Evolutionary conservation across 2,329 filamentous ascomycete species (phyloP).

Genomic region (Zalaria obscura): DNA sequence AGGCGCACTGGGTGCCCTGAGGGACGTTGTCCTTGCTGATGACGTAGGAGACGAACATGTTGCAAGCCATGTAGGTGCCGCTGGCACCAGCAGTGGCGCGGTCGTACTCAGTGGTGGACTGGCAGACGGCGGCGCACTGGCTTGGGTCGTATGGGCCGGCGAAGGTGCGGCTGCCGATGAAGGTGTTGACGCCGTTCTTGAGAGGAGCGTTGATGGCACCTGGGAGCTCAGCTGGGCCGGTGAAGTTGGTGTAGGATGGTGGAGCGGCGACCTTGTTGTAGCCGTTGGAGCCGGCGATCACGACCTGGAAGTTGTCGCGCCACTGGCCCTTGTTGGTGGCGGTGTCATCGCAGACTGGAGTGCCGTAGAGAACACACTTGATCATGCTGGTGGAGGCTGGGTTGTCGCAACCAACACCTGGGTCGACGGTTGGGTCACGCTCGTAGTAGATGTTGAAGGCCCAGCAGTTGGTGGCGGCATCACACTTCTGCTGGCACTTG

Average conservation of each 20-base stretch:
- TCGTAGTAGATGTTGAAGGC: conserved; percentile 23
- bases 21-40: conserved; percentile 22
- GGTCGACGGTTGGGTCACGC: conserved; percentile 19
- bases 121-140: conserved; percentile 13
- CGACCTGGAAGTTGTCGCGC: conserved; percentile 21
- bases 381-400: conserved; percentile 18
- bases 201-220: conserved; percentile 19
- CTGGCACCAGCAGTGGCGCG: conserved; percentile 5
- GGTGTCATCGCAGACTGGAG: conserved; percentile 10
- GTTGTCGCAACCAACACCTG: conserved; percentile 17
- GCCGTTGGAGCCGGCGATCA: conserved; percentile 29
- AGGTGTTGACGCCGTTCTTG: conserved; percentile 5
- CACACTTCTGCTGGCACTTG: conserved; percentile 16
- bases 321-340: conserved; percentile 21
- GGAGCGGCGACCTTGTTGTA: conserved; percentile 10
- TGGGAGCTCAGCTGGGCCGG: conserved; percentile 13
- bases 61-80: conserved; percentile 6
- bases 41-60: conserved; percentile 25
- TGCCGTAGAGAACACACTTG: conserved; percentile 22
- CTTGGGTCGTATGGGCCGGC: conserved; percentile 9
- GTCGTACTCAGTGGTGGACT: conserved; percentile 10
- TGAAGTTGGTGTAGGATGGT: conserved; percentile 7
- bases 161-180: conserved; percentile 7
- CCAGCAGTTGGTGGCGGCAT: conserved; percentile 13
- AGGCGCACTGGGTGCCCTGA: conserved; percentile 22